phyloP scores from a whole-genome alignment of 805 yeast genomes.

The Cyberlindnera maritima region DNA sequence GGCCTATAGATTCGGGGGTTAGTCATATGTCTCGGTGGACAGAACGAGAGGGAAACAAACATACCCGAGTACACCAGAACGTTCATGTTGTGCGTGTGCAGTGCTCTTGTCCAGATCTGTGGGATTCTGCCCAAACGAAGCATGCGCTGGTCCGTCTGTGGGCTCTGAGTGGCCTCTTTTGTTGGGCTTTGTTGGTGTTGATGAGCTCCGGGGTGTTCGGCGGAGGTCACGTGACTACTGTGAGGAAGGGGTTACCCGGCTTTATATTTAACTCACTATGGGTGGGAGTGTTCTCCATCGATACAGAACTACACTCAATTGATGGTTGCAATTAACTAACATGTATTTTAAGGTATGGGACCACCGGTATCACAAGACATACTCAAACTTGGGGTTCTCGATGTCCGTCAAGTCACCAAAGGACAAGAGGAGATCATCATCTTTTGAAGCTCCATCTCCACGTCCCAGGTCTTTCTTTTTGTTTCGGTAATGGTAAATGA shows the following conservation, averaged over 20 bases:
- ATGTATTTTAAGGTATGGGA: too few relatives aligned
- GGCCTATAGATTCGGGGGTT: slow-evolving; percentile 40
- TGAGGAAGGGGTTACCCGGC: too few relatives aligned
- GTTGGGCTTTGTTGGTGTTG: not conserved
- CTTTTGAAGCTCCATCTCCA: too few relatives aligned
- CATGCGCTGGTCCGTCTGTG: not conserved
- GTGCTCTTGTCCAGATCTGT: not conserved
- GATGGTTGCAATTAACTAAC: too few relatives aligned
- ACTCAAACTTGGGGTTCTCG: slow-evolving; percentile 7
- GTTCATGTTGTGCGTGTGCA: slow-evolving; percentile 47
- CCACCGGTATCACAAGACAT: too few relatives aligned
- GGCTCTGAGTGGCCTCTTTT: not conserved
- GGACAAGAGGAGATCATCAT: not conserved
- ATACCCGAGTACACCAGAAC: slow-evolving; percentile 65
- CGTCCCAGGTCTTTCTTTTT: slow-evolving; percentile 34
- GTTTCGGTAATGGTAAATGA: slow-evolving; percentile 5
- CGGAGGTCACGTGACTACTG: too few relatives aligned
- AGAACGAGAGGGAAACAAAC: slow-evolving; percentile 7
- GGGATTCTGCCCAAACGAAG: not conserved
- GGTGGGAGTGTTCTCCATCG: too few relatives aligned
- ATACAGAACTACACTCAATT: too few relatives aligned
- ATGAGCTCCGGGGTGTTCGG: not conserved
- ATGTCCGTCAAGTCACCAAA: slow-evolving; percentile 42
- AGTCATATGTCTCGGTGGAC: slow-evolving; percentile 1
- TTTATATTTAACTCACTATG: too few relatives aligned